These are phyloP conservation scores for Solanum virginianum DNA, from an alignment of 257 asterid species.

Conservation along the genomic window DNA sequence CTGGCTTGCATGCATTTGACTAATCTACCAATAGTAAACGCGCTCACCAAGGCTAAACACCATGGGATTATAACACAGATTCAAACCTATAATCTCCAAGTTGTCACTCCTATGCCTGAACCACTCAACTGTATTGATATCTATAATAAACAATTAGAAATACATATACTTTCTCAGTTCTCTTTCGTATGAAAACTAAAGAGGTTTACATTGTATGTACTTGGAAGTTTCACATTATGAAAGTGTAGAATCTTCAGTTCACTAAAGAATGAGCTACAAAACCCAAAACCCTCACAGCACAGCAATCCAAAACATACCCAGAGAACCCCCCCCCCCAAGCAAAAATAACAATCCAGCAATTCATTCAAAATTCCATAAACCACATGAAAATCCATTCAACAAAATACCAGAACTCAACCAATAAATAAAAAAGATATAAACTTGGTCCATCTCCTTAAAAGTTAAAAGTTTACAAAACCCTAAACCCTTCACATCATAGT, in stretches of 20 bases:
- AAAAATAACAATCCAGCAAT: background rate
- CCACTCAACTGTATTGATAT: background rate
- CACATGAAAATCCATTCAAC: background rate
- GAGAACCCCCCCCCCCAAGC: background rate
- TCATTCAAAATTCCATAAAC: background rate
- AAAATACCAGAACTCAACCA: background rate
- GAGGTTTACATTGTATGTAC: conserved; percentile 48
- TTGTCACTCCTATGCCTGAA: background rate
- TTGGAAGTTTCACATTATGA: conserved; percentile 73
- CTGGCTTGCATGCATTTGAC: background rate
- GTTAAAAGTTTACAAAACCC: conserved; percentile 54
- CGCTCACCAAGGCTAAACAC: background rate
- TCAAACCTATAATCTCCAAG: background rate
- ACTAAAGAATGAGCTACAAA: background rate
- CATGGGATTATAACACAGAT: background rate
- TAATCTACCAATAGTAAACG: background rate
- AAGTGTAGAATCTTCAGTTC: conserved; percentile 35
- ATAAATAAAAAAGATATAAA: conserved; percentile 22
- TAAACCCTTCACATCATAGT: background rate
- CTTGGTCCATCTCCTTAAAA: conserved; percentile 92
- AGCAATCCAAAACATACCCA: background rate
- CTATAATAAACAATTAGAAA: background rate
- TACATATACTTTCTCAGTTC: background rate
- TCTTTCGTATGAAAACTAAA: background rate
- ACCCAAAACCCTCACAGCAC: background rate